Evolutionary conservation across 352 stramenopile species (phyloP).

Genomic region (Phytophthora ohioensis): DNA sequence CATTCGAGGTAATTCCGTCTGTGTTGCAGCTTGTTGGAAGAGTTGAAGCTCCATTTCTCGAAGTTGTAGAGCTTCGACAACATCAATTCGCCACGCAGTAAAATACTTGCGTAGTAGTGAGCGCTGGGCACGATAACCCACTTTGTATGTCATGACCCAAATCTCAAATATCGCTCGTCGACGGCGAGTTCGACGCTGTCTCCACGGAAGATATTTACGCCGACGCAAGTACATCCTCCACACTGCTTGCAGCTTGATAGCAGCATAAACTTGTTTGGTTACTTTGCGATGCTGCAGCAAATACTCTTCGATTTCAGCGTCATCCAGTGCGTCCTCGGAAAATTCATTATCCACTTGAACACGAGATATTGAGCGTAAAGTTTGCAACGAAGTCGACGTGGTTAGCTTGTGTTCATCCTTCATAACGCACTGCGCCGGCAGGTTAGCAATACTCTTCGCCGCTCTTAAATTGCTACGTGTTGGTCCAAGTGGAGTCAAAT

Average conservation of each 20-base stretch:
- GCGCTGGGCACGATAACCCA: slow-evolving; percentile 45
- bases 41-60: slow-evolving; percentile 70
- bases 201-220: slow-evolving; percentile 59
- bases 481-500: slow-evolving; percentile 19
- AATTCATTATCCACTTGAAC: slow-evolving; percentile 13
- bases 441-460: slow-evolving; percentile 16
- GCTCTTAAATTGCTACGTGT: slow-evolving; percentile 17
- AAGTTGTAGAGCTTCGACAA: slow-evolving; percentile 54
- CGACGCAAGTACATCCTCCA: slow-evolving; percentile 63
- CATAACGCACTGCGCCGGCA: background rate
- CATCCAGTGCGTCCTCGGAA: slow-evolving; percentile 27
- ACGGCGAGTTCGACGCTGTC: slow-evolving; percentile 33
- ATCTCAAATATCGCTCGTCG: slow-evolving; percentile 53
- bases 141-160: slow-evolving; percentile 56
- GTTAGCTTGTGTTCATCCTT: slow-evolving; percentile 12
- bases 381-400: slow-evolving; percentile 28
- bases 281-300: slow-evolving; percentile 23
- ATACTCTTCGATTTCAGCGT: slow-evolving; percentile 35
- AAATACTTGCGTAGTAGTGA: slow-evolving; percentile 53
- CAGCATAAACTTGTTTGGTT: slow-evolving; percentile 38
- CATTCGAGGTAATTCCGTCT: slow-evolving; percentile 54
- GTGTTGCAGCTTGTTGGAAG: slow-evolving; percentile 62
- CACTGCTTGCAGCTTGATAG: slow-evolving; percentile 54
- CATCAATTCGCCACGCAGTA: slow-evolving; percentile 54
- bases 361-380: slow-evolving; percentile 4